Conservation (phyloP, 169 alveolate genomes). For the Eimeria maxima region DNA sequence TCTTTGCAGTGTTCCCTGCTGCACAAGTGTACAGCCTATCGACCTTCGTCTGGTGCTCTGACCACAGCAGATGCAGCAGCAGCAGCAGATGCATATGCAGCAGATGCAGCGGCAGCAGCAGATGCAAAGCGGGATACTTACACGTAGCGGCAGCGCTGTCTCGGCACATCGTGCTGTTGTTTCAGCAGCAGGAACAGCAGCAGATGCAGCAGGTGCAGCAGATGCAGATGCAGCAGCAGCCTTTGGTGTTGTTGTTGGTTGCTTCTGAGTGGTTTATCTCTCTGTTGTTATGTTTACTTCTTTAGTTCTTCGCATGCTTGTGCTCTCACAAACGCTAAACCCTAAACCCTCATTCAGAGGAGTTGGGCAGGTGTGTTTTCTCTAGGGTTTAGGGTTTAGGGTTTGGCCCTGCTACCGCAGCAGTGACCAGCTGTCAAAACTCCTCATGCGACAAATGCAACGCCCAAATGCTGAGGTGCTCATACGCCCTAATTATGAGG, state of each 20-base stretch:
- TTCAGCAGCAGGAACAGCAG: not conserved
- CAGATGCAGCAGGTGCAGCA: slow-evolving; percentile 29
- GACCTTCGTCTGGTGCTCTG: not conserved
- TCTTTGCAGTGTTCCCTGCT: not conserved
- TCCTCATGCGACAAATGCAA: no score
- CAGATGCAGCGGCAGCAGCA: no score
- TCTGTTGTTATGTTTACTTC: no score
- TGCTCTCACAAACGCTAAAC: no score
- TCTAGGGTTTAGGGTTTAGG: slow-evolving; percentile 25
- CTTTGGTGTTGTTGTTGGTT: no score
- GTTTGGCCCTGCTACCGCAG: not conserved
- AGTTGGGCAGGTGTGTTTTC: not conserved
- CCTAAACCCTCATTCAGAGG: no score
- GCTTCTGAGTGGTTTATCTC: no score
- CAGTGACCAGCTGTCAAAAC: no score
- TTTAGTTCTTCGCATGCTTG: no score
- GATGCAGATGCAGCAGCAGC: no score
- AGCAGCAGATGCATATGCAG: not conserved
- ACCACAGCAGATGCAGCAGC: slow-evolving; percentile 11
- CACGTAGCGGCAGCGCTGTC: not conserved
- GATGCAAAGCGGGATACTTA: no score
- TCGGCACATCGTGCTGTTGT: not conserved
- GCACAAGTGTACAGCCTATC: no score
- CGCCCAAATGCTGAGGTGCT: not conserved
- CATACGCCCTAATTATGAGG: not conserved